A percentile compares a stretch with the other conserved stretches of the same genome.
phyloP scores from a whole-genome alignment of 2,329 filamentous ascomycete genomes.

The Pseudogymnoascus sp. region DNA sequence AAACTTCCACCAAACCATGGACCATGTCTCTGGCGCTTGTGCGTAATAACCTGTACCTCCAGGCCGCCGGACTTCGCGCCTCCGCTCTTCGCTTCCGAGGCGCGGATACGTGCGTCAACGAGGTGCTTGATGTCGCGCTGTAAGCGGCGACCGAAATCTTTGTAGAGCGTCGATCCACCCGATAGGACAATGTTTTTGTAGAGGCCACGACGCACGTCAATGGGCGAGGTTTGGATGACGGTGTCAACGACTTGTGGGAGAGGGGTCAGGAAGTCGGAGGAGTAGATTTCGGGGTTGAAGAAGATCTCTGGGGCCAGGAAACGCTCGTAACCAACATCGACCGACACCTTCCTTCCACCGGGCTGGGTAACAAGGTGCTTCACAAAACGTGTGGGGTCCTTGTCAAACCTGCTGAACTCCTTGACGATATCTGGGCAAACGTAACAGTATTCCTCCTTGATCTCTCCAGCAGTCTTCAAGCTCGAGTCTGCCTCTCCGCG shows the following conservation, averaged over 20 bases:
- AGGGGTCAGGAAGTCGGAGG: conserved; percentile 93
- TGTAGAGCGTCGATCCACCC: conserved; percentile 94
- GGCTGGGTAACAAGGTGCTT: conserved; percentile 83
- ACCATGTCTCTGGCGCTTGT: conserved; percentile 94
- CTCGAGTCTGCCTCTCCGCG: conserved; percentile 94
- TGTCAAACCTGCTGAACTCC: conserved; percentile 91
- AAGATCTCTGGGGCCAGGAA: conserved; percentile 99
- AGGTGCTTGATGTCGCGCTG: conserved; percentile 96
- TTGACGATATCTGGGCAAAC: conserved; percentile 98
- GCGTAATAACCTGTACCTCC: conserved; percentile 93
- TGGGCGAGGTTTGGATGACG: conserved; percentile 95
- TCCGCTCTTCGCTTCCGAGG: conserved; percentile 84
- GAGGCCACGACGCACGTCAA: conserved; percentile 89
- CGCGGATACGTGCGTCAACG: conserved; percentile 85
- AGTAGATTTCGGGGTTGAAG: conserved; percentile 99
- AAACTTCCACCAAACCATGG: conserved; percentile 98
- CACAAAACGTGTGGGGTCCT: conserved; percentile 81
- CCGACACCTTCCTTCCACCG: conserved; percentile 73
- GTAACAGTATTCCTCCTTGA: conserved; percentile 98
- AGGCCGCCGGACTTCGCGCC: conserved; percentile 88
- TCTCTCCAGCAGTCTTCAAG: conserved; percentile 92
- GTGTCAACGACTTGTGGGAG: conserved; percentile 90
- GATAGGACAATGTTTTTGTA: conserved; percentile 99
- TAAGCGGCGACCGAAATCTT: conserved; percentile 91
- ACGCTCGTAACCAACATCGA: conserved; percentile 95